Evolutionary conservation across 345 rosid genomes (phyloP).

Genomic region (Cardiospermum halicacabum): DNA sequence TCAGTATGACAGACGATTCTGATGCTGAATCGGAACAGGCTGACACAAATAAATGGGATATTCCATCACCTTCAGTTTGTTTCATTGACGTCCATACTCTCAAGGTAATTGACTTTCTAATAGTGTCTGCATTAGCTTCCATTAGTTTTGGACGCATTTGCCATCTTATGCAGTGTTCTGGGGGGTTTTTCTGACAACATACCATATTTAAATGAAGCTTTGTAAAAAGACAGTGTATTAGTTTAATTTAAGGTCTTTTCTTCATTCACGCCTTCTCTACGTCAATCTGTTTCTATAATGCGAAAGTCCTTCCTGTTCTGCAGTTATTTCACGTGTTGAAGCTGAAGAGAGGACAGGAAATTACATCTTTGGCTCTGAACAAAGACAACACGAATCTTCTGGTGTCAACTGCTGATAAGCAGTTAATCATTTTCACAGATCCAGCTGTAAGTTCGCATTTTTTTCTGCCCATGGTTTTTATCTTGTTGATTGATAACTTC

Average conservation of each 20-base stretch:
- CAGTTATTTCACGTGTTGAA: slow-evolving; percentile 77
- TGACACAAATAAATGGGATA: slow-evolving; percentile 39
- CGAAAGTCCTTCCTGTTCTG: slow-evolving; percentile 13
- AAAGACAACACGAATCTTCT: slow-evolving; percentile 82
- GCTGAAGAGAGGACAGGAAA: slow-evolving; percentile 72
- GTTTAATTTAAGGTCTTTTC: neutral
- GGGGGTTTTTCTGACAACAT: neutral
- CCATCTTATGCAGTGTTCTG: neutral
- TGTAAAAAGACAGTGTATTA: too few species aligned
- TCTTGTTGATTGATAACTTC: neutral
- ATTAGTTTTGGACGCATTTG: too few species aligned
- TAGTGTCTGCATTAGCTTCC: neutral
- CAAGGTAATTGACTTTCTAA: slow-evolving; percentile 41
- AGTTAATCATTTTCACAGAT: slow-evolving; percentile 86
- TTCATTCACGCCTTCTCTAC: neutral
- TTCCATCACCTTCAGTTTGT: slow-evolving; percentile 74
- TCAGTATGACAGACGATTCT: slow-evolving; percentile 33
- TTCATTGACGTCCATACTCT: slow-evolving; percentile 74
- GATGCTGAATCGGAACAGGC: slow-evolving; percentile 32
- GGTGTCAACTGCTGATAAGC: slow-evolving; percentile 88
- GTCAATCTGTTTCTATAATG: slow-evolving; percentile 8
- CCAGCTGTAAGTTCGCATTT: slow-evolving; percentile 69
- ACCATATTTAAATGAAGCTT: neutral
- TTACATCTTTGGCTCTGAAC: slow-evolving; percentile 76
- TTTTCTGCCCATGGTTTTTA: neutral